Evolutionary conservation across 2,329 filamentous ascomycete genomes (phyloP).

Genomic region (Botrytis hyacinthi): DNA sequence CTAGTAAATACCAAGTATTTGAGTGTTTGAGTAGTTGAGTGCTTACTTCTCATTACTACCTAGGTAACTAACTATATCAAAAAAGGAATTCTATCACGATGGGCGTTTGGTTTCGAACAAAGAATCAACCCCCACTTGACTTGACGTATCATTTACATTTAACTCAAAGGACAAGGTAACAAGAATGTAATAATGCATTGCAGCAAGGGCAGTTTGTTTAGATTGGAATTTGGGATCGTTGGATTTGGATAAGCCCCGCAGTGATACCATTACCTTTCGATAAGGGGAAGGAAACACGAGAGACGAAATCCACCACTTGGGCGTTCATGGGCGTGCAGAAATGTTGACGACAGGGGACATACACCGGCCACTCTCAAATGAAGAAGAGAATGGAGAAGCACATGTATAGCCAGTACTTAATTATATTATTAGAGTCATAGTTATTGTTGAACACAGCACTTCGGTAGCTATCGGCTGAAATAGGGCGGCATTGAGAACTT

Average conservation of each 20-base stretch:
- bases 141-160: neutral
- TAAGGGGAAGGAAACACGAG: neutral
- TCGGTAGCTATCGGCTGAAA: neutral
- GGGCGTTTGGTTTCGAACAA: neutral
- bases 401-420: neutral
- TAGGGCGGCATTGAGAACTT: neutral
- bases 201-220: neutral
- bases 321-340: neutral
- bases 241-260: conserved; percentile 12
- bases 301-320: neutral
- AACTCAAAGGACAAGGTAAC: neutral
- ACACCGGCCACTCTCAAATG: neutral
- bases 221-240: neutral
- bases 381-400: neutral
- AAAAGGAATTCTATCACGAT: neutral
- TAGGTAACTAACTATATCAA: neutral
- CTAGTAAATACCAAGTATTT: neutral
- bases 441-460: neutral
- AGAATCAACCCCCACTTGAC: conserved; percentile 2
- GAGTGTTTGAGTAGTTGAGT: neutral
- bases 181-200: neutral
- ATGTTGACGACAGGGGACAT: neutral
- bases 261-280: neutral
- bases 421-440: neutral
- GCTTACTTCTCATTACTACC: neutral